Percentiles rank a stretch among this genome's conserved stretches.
Conservation (phyloP, 2,329 filamentous ascomycete genomes). For the Plectosphaerella cucumerina region DNA sequence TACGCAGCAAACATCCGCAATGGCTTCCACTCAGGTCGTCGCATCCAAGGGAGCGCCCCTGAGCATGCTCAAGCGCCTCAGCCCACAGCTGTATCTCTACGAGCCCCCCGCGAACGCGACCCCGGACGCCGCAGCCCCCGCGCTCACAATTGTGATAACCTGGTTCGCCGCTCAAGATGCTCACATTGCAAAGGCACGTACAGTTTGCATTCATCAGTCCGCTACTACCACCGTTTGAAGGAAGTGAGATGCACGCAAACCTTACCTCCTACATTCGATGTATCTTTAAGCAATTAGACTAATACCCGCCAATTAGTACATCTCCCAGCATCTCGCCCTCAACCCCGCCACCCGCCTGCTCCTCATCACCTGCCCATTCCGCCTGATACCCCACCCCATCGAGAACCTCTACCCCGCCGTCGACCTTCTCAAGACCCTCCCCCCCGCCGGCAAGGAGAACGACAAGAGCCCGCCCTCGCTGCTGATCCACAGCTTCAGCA, state of each 20-base stretch:
- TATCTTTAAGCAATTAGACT: no score
- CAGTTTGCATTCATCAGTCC: no score
- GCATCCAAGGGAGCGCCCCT: conserved; percentile 18
- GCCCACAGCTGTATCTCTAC: conserved; percentile 30
- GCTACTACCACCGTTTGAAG: no score
- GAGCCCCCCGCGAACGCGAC: conserved; percentile 15
- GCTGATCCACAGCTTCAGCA: conserved; percentile 48
- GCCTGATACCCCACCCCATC: conserved; percentile 27
- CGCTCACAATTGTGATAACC: conserved; percentile 41
- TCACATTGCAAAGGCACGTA: conserved; percentile 39
- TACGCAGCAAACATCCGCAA: no score
- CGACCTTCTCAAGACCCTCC: conserved; percentile 18
- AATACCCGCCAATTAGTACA: conserved; percentile 34
- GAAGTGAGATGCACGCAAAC: no score
- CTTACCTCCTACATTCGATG: no score
- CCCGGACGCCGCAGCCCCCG: conserved; percentile 24
- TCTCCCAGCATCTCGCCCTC: conserved; percentile 35
- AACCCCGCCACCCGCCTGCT: conserved; percentile 43
- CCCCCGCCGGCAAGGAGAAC: conserved; percentile 12
- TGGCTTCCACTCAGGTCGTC: conserved; percentile 19
- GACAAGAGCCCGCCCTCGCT: conserved; percentile 23
- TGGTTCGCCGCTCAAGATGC: conserved; percentile 49
- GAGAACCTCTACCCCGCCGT: conserved; percentile 33
- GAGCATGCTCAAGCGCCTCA: conserved; percentile 32
- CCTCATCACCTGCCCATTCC: conserved; percentile 36